Conservation (phyloP, 768 basidiomycete genomes). For the Serendipita sp. region DNA sequence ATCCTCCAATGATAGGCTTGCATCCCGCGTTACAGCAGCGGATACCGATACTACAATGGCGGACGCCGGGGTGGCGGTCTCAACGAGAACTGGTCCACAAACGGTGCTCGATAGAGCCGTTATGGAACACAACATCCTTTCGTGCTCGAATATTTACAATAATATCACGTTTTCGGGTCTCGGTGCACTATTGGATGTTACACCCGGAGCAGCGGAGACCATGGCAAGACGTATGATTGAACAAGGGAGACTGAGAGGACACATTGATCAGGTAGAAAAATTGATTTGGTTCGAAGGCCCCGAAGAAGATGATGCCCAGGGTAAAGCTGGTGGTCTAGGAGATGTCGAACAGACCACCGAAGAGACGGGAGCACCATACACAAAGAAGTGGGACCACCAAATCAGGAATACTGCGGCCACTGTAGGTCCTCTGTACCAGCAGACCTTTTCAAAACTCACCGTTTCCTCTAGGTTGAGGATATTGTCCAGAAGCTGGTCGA, state of each 20-base stretch:
- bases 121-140: conserved; percentile 96
- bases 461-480: conserved; percentile 48
- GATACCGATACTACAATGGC: conserved; percentile 25
- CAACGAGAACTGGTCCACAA: conserved; percentile 77
- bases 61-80: conserved; percentile 34
- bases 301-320: conserved; percentile 86
- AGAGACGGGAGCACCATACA: conserved; percentile 77
- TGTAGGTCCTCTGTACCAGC: conserved; percentile 28
- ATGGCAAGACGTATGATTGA: conserved; percentile 99
- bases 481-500: conserved; percentile 71
- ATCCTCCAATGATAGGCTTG: conserved; percentile 65
- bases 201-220: conserved; percentile 84
- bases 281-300: conserved; percentile 85
- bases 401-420: conserved; percentile 79
- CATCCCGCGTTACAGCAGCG: conserved; percentile 47
- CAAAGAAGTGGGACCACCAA: conserved; percentile 91
- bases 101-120: conserved; percentile 95
- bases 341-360: conserved; percentile 74
- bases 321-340: conserved; percentile 85
- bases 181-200: conserved; percentile 75
- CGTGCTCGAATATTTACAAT: conserved; percentile 92
- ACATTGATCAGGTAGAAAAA: conserved; percentile 90
- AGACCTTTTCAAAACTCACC: background rate
- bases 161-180: conserved; percentile 95
- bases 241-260: conserved; percentile 81